These are phyloP conservation scores for Daphne laureola DNA, from an alignment of 441 rosid species.

Conservation along the genomic window DNA sequence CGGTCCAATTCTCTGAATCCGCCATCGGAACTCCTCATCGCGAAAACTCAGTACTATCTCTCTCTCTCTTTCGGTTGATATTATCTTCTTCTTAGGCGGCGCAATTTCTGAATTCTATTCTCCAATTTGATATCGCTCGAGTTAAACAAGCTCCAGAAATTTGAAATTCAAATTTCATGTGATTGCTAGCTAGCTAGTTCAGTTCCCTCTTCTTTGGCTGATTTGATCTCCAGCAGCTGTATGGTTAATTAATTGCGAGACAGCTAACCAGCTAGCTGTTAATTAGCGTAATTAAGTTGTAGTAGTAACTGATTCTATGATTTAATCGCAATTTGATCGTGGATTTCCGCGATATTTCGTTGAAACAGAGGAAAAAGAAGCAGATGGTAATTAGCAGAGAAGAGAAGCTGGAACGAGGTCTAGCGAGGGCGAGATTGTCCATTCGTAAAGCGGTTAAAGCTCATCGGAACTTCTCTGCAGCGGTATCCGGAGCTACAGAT, in stretches of 20 bases:
- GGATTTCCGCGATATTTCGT: neutral
- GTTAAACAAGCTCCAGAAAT: neutral
- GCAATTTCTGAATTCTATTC: neutral
- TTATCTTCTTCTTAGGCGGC: neutral
- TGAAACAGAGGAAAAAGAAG: slow-evolving; percentile 29
- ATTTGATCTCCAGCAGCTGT: neutral
- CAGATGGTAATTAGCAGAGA: slow-evolving; percentile 22
- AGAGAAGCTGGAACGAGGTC: slow-evolving; percentile 40
- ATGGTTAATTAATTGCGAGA: neutral
- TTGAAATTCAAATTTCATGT: neutral
- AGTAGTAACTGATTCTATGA: neutral
- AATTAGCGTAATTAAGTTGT: no score
- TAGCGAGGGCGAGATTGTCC: slow-evolving; percentile 62
- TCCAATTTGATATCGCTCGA: no score
- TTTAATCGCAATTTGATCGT: neutral
- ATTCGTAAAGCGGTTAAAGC: slow-evolving; percentile 37
- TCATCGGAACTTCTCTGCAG: neutral
- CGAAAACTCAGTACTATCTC: slow-evolving; percentile 16
- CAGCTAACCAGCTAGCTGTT: no score
- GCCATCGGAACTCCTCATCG: neutral
- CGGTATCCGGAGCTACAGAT: slow-evolving; percentile 17
- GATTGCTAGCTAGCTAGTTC: neutral
- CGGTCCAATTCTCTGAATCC: slow-evolving; percentile 8
- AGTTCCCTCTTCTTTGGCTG: neutral
- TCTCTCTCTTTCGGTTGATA: slow-evolving; percentile 7